Percentiles rank a stretch among this genome's conserved stretches.
Conservation (phyloP, 192 early-diverging fungal genomes). For the Glomus cerebriforme region DNA sequence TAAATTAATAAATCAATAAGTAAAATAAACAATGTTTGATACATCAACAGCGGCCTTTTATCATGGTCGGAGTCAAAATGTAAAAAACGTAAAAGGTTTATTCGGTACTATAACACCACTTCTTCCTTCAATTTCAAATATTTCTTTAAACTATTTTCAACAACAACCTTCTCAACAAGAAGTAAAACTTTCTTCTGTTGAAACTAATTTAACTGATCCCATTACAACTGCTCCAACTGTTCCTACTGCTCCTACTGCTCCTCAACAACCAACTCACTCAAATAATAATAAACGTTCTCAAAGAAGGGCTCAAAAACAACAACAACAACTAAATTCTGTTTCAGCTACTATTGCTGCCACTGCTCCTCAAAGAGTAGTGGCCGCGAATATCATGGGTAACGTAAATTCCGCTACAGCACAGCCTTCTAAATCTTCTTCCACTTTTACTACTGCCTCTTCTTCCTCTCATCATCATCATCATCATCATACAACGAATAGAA, state of each 20-base stretch:
- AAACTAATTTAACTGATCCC: background rate
- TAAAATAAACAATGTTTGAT: conserved; percentile 18
- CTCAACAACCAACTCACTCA: background rate
- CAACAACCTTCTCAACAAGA: conserved; percentile 2
- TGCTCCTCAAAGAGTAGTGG: background rate
- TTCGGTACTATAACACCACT: conserved; percentile 2
- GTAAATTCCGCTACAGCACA: background rate
- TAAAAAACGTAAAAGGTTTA: background rate
- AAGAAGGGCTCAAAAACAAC: background rate
- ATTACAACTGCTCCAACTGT: background rate
- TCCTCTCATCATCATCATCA: conserved; percentile 2
- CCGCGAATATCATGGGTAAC: background rate
- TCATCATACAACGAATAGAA: background rate
- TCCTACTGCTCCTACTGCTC: background rate
- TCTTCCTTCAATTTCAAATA: conserved; percentile 5
- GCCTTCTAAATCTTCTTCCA: background rate
- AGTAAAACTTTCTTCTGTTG: background rate
- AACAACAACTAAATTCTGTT: conserved; percentile 26
- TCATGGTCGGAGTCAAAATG: conserved; percentile 5
- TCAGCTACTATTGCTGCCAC: conserved; percentile 5
- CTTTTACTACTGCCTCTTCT: background rate
- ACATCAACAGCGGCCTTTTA: conserved; percentile 18
- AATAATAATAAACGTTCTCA: background rate
- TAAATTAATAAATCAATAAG: background rate
- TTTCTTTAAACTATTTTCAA: background rate